A percentile compares a stretch with the other conserved stretches of the same genome.
These are phyloP conservation scores for Orbilia javanica DNA, from an alignment of 2,329 filamentous ascomycete genomes.

Conservation along the genomic window DNA sequence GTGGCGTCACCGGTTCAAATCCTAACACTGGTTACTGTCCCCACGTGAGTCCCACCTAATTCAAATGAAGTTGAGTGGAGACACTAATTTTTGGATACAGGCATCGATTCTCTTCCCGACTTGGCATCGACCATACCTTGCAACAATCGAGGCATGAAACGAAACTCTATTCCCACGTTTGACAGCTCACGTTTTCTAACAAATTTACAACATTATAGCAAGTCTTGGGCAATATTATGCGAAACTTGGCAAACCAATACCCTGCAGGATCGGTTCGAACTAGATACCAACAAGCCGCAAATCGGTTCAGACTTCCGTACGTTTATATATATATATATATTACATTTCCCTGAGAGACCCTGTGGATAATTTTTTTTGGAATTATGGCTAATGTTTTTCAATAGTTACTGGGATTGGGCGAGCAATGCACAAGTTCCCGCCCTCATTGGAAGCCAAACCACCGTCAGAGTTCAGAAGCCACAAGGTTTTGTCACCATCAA, in stretches of 20 bases:
- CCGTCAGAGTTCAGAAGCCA: conserved; percentile 47
- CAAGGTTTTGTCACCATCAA: conserved; percentile 49
- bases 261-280: conserved; percentile 12
- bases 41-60: conserved; percentile 29
- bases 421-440: conserved; percentile 42
- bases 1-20: conserved; percentile 24
- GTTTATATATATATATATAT: too few species aligned
- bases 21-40: conserved; percentile 41
- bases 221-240: conserved; percentile 51
- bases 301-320: conserved; percentile 54
- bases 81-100: conserved; percentile 21
- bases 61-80: not conserved
- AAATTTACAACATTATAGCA: conserved; percentile 18
- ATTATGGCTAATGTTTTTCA: not conserved
- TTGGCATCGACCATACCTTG: conserved; percentile 54
- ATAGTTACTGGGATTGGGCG: conserved; percentile 57
- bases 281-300: conserved; percentile 45
- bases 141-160: conserved; percentile 33
- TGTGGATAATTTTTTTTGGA: not conserved
- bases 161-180: not conserved
- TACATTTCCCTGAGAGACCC: not conserved
- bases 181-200: not conserved
- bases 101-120: conserved; percentile 54
- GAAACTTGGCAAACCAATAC: conserved; percentile 41
- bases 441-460: conserved; percentile 21